Conservation (phyloP, 257 asterid genomes). For the Jaltomata sinuosa region DNA sequence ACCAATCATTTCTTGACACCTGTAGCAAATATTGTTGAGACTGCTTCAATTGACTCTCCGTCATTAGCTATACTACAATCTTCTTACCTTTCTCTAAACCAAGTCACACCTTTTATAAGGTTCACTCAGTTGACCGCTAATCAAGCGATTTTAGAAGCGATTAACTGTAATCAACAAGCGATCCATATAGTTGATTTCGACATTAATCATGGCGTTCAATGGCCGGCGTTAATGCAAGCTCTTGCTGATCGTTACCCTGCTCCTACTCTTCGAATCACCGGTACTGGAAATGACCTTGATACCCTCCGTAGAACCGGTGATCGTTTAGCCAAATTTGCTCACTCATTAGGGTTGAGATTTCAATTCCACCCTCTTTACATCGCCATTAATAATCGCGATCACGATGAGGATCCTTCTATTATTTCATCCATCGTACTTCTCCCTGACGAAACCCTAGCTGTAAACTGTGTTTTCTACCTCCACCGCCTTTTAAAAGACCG, state of each 20-base stretch:
- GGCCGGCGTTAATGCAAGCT: slow-evolving; percentile 99
- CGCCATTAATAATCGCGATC: slow-evolving; percentile 18
- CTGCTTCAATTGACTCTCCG: slow-evolving; percentile 8
- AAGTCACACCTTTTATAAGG: slow-evolving; percentile 73
- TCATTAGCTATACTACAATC: slow-evolving; percentile 48
- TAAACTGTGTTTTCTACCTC: slow-evolving; percentile 79
- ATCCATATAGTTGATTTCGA: slow-evolving; percentile 89
- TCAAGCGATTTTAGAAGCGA: slow-evolving; percentile 81
- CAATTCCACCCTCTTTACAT: slow-evolving; percentile 70
- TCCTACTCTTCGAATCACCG: slow-evolving; percentile 83
- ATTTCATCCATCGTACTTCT: slow-evolving; percentile 27
- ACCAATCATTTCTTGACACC: background rate
- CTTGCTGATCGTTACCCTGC: slow-evolving; percentile 66
- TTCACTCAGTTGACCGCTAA: slow-evolving; percentile 86
- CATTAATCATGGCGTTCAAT: slow-evolving; percentile 93
- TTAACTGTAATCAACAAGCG: slow-evolving; percentile 51
- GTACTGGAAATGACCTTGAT: slow-evolving; percentile 60
- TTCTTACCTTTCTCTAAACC: slow-evolving; percentile 68
- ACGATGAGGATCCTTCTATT: slow-evolving; percentile 33
- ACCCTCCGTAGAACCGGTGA: slow-evolving; percentile 78
- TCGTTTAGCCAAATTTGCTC: slow-evolving; percentile 73
- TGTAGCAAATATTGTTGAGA: background rate
- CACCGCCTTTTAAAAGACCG: slow-evolving; percentile 55
- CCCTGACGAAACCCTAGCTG: slow-evolving; percentile 73
- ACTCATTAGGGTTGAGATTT: slow-evolving; percentile 65